These are phyloP conservation scores for Jatropha podagrica DNA, from an alignment of 441 rosid genomes.

Conservation along the genomic window DNA sequence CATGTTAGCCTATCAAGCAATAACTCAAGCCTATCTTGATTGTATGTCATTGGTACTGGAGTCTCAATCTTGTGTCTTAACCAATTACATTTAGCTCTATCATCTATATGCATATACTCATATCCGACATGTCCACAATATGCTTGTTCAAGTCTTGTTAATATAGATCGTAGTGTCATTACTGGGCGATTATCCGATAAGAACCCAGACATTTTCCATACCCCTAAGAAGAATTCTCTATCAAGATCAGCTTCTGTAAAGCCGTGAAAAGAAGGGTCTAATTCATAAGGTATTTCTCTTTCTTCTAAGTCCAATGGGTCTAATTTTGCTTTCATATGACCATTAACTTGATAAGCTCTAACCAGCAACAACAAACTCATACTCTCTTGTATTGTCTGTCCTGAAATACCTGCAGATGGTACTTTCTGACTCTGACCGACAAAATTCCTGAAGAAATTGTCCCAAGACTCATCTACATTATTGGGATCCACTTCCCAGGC, in stretches of 20 bases:
- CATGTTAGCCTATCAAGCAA: conserved; percentile 87
- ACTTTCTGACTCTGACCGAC: conserved; percentile 69
- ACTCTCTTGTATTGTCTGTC: conserved; percentile 97
- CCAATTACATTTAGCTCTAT: conserved; percentile 88
- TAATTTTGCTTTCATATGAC: conserved; percentile 91
- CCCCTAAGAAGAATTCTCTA: conserved; percentile 90
- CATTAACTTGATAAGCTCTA: conserved; percentile 96
- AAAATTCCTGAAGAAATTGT: conserved; percentile 93
- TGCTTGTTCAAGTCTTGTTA: conserved; percentile 90
- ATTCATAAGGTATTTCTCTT: conserved; percentile 76
- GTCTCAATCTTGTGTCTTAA: conserved; percentile 95
- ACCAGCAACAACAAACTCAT: conserved; percentile 83
- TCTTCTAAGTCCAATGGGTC: conserved; percentile 82
- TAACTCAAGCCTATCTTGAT: conserved; percentile 52
- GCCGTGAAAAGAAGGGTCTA: conserved; percentile 76
- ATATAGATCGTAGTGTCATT: conserved; percentile 81
- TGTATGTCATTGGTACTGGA: conserved; percentile 80
- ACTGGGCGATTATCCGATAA: conserved; percentile 95
- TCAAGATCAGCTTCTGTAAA: conserved; percentile 95
- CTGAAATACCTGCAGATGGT: conserved; percentile 91
- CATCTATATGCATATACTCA: conserved; percentile 96
- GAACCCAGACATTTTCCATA: conserved; percentile 93
- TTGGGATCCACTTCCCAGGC: conserved; percentile 91
- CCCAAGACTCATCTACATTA: conserved; percentile 97
- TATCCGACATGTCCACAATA: conserved; percentile 92